Conservation (phyloP, 805 yeast species). For the Sugiyamaella boreocaroliniensis region DNA sequence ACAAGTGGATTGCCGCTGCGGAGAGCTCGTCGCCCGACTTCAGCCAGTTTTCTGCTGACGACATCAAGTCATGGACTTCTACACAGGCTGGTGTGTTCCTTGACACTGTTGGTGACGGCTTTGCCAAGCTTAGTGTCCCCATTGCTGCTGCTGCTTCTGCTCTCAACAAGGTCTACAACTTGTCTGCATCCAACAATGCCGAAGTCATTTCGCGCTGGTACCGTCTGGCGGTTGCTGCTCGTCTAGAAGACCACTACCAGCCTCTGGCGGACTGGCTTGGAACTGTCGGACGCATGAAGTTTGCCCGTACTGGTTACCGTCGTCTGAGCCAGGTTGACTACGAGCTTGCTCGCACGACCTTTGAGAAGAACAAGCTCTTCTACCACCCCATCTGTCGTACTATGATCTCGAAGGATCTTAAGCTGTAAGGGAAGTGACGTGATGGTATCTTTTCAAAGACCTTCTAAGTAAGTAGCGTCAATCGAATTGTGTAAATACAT, state of each 20-base stretch:
- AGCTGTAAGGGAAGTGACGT: constrained; percentile 34
- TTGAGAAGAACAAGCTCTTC: constrained; percentile 46
- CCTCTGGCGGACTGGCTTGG: constrained; percentile 77
- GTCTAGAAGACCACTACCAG: constrained; percentile 40
- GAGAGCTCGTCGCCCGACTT: constrained; percentile 7
- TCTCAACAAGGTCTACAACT: constrained; percentile 37
- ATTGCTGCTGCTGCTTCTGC: constrained; percentile 31
- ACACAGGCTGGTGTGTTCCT: constrained; percentile 76
- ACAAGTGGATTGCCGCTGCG: constrained; percentile 51
- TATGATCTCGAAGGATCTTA: constrained; percentile 78
- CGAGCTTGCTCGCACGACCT: constrained; percentile 58
- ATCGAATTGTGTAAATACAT: not conserved
- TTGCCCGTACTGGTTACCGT: constrained; percentile 79
- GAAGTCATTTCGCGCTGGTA: constrained; percentile 79
- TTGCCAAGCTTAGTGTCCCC: constrained; percentile 34
- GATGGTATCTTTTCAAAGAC: not conserved
- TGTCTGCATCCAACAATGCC: constrained; percentile 57
- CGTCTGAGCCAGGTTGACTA: constrained; percentile 58
- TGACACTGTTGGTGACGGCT: constrained; percentile 50
- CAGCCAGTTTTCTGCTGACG: constrained; percentile 38
- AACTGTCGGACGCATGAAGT: constrained; percentile 91
- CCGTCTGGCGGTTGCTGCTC: constrained; percentile 54
- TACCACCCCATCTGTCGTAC: constrained; percentile 84
- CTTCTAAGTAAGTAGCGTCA: not conserved
- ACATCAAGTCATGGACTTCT: constrained; percentile 54